Evolutionary conservation across 352 stramenopile species (phyloP).

Genomic region (Aphanomyces stellatus): DNA sequence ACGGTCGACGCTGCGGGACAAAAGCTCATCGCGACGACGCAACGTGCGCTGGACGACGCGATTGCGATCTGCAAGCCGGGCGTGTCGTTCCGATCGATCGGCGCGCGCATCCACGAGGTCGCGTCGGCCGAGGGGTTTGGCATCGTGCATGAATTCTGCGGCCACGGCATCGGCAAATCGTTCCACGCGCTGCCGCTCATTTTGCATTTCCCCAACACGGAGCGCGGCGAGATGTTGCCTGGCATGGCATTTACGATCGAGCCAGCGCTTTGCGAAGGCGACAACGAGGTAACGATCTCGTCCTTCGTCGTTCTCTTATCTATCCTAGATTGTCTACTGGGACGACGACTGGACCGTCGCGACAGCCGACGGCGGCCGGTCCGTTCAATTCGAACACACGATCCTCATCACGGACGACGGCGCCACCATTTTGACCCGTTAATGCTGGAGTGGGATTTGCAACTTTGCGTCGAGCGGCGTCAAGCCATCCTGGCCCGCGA

Average conservation of each 20-base stretch:
- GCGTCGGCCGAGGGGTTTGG: constrained; percentile 67
- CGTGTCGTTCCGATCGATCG: constrained; percentile 91
- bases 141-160: constrained; percentile 89
- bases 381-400: constrained; percentile 98
- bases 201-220: constrained; percentile 80
- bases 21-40: constrained; percentile 86
- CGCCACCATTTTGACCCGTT: constrained; percentile 88
- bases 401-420: constrained; percentile 93
- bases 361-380: constrained; percentile 87
- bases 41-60: constrained; percentile 66
- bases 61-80: constrained; percentile 91
- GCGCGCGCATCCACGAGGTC: constrained; percentile 88
- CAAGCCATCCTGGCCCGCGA: constrained; percentile 36
- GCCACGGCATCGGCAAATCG: constrained; percentile 92
- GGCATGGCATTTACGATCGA: constrained; percentile 99
- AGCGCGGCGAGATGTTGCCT: constrained; percentile 67
- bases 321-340: constrained; percentile 83
- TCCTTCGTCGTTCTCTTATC: not conserved
- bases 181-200: constrained; percentile 97
- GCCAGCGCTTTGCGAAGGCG: constrained; percentile 92
- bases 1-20: constrained; percentile 80
- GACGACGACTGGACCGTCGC: constrained; percentile 96
- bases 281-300: constrained; percentile 44
- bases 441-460: constrained; percentile 6
- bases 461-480: constrained; percentile 19